Percentiles rank a stretch among this genome's conserved stretches.
Conservation (phyloP, 164 flowering plant species). For the Hamamelis virginiana region DNA sequence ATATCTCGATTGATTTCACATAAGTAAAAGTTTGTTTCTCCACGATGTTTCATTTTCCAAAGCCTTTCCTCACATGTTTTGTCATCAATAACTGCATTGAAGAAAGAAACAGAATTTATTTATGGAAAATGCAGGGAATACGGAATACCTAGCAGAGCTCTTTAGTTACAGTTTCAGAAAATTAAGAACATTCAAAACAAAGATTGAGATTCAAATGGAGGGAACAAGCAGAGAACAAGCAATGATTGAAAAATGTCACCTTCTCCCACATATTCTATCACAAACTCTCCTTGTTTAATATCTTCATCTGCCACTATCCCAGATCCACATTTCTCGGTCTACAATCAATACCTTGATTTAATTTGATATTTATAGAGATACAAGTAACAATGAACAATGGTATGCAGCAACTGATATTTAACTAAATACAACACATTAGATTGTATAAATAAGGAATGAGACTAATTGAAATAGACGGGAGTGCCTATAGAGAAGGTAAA, state of each 20-base stretch:
- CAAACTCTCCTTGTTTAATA: conserved; percentile 83
- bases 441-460: not conserved
- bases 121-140: too few relatives aligned
- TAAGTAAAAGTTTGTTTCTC: conserved; percentile 91
- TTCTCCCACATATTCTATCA: conserved; percentile 99
- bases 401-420: not conserved
- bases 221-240: too few relatives aligned
- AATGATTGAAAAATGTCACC: conserved; percentile 45
- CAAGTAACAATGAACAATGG: conserved; percentile 3
- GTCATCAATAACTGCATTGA: conserved; percentile 86
- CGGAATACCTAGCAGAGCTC: too few relatives aligned
- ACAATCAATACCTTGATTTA: conserved; percentile 29
- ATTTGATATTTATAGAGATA: not conserved
- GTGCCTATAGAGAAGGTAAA: not conserved
- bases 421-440: not conserved
- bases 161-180: not conserved
- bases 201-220: not conserved
- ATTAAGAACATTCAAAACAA: not conserved
- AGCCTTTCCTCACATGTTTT: conserved; percentile 96
- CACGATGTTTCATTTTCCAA: conserved; percentile 95
- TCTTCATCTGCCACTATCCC: conserved; percentile 96
- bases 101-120: conserved; percentile 10
- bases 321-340: conserved; percentile 98
- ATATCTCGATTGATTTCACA: conserved; percentile 96
- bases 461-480: not conserved